phyloP scores from a whole-genome alignment of 106 monocot genomes.

The Triglochin maritima region DNA sequence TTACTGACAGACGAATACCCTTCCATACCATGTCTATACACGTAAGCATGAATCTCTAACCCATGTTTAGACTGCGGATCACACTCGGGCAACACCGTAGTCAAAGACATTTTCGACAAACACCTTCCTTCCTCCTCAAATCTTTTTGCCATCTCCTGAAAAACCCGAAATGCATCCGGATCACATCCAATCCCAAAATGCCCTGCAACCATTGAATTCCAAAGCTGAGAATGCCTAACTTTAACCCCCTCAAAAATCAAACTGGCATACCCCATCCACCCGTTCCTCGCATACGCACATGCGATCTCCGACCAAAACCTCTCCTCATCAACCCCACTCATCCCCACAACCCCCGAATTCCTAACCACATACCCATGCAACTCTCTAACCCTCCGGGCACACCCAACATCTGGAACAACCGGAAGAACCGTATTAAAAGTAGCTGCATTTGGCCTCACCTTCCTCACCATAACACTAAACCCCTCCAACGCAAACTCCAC shows the following conservation, averaged over 20 bases:
- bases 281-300: constrained; percentile 28
- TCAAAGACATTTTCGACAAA: constrained; percentile 39
- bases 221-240: constrained; percentile 28
- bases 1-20: constrained; percentile 46
- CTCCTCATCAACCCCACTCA: constrained; percentile 29
- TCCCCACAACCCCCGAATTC: constrained; percentile 10
- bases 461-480: constrained; percentile 26
- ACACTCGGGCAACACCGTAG: constrained; percentile 47
- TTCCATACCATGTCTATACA: constrained; percentile 39
- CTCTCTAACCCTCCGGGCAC: constrained; percentile 21
- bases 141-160: constrained; percentile 34
- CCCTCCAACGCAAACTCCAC: constrained; percentile 21
- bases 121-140: constrained; percentile 14
- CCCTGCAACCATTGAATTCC: constrained; percentile 52
- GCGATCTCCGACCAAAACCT: constrained; percentile 30
- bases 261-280: constrained; percentile 28
- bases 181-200: constrained; percentile 21
- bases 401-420: constrained; percentile 17
- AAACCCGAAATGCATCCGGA: constrained; percentile 32
- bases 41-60: constrained; percentile 75
- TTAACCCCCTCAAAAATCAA: constrained; percentile 22
- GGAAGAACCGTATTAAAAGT: constrained; percentile 58
- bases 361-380: constrained; percentile 48
- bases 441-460: constrained; percentile 18
- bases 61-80: constrained; percentile 23